Evolutionary conservation across 257 asterid genomes (phyloP).

Genomic region (Haberlea rhodopensis): DNA sequence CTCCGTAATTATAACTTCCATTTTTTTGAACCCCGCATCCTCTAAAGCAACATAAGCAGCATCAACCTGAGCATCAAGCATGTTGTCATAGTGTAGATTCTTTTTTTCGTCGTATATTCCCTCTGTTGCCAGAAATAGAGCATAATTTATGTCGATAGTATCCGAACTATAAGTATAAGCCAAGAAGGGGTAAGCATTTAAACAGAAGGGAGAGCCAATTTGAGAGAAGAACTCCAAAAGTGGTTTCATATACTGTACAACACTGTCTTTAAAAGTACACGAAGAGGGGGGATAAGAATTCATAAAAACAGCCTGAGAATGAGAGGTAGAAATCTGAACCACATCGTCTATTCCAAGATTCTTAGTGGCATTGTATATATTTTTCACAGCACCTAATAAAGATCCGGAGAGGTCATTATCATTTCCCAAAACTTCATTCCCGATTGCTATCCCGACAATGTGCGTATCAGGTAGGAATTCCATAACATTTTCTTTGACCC

Average conservation of each 20-base stretch:
- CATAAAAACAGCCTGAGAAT: slow-evolving; percentile 67
- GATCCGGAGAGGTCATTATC: slow-evolving; percentile 52
- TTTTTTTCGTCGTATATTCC: slow-evolving; percentile 69
- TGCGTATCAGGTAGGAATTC: slow-evolving; percentile 77
- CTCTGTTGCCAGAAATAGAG: slow-evolving; percentile 66
- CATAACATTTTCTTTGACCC: slow-evolving; percentile 86
- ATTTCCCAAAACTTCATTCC: slow-evolving; percentile 70
- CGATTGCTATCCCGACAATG: slow-evolving; percentile 85
- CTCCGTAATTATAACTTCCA: slow-evolving; percentile 92
- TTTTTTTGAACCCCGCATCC: slow-evolving; percentile 60
- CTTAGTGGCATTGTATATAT: slow-evolving; percentile 72
- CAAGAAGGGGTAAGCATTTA: slow-evolving; percentile 90
- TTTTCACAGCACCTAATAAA: slow-evolving; percentile 67
- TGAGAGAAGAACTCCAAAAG: slow-evolving; percentile 72
- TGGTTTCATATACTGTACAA: slow-evolving; percentile 74
- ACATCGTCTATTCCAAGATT: slow-evolving; percentile 47
- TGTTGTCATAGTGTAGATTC: slow-evolving; percentile 72
- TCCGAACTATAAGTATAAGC: slow-evolving; percentile 67
- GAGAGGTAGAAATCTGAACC: slow-evolving; percentile 81
- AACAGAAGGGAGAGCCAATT: slow-evolving; percentile 83
- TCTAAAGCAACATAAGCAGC: slow-evolving; percentile 93
- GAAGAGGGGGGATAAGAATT: slow-evolving; percentile 90
- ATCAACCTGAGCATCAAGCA: slow-evolving; percentile 97
- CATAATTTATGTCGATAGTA: slow-evolving; percentile 76
- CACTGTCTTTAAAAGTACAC: slow-evolving; percentile 66